Percentiles rank a stretch among this genome's conserved stretches.
phyloP scores from a whole-genome alignment of 192 early-diverging fungal genomes.

The Backusella tarrabulga region DNA sequence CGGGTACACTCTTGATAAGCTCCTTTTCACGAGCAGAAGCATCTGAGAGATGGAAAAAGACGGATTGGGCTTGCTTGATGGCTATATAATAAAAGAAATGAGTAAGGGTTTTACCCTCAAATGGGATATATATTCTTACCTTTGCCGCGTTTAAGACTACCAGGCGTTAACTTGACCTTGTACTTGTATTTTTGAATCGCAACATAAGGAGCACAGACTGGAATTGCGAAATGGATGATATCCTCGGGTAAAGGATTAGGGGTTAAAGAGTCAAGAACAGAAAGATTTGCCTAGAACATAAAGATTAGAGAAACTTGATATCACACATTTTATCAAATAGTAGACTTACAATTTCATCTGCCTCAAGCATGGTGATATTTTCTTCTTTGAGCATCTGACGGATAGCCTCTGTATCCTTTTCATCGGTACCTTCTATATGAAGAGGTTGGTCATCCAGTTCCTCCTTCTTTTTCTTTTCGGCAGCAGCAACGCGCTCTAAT shows the following conservation, averaged over 20 bases:
- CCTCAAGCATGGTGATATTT: slow-evolving; percentile 54
- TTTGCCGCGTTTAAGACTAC: slow-evolving; percentile 90
- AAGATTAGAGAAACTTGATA: neutral
- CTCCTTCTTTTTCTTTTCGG: neutral
- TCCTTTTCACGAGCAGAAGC: slow-evolving; percentile 63
- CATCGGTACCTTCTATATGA: neutral
- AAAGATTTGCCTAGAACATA: slow-evolving; percentile 44
- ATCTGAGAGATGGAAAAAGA: slow-evolving; percentile 36
- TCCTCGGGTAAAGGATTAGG: slow-evolving; percentile 76
- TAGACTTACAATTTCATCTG: slow-evolving; percentile 41
- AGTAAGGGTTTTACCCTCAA: neutral
- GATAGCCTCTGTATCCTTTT: slow-evolving; percentile 43
- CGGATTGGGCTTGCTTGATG: slow-evolving; percentile 42
- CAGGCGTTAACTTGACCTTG: slow-evolving; percentile 92
- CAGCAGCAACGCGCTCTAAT: neutral
- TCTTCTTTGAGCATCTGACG: slow-evolving; percentile 57
- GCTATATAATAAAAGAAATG: slow-evolving; percentile 13
- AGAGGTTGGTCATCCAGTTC: neutral
- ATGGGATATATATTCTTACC: slow-evolving; percentile 22
- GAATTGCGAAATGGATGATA: slow-evolving; percentile 79
- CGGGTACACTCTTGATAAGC: slow-evolving; percentile 80
- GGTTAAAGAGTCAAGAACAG: slow-evolving; percentile 80
- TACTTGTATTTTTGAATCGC: slow-evolving; percentile 89
- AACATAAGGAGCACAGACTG: slow-evolving; percentile 85
- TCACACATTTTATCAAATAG: neutral